Evolutionary conservation across 2,329 filamentous ascomycete genomes (phyloP), one percentile per base, ranked within the genome.

Genomic region (Claviceps arundinis): DNA sequence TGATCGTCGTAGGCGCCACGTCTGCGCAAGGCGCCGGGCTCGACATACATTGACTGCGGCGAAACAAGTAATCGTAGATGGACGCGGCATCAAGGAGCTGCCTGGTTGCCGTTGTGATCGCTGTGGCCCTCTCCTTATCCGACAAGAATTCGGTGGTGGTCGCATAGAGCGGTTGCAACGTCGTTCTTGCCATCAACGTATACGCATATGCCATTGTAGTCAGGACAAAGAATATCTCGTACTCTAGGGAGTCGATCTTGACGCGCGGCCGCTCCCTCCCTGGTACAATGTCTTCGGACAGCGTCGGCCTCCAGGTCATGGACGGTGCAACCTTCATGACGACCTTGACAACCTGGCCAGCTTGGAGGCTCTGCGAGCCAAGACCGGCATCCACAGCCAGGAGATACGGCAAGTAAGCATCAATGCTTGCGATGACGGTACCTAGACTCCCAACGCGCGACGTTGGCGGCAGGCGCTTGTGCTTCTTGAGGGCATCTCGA

Each of bases 271-370:
- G 71, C 60, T 88, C 82, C 24, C 80, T 81, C 1, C 80, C 77
- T 2, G 82, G 80, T 14, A 87, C 73, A 4, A 77, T 65, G n/a
- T 75, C 74, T 5, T 81, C 77, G 4, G 82, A 80, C 17, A 97
- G 72, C 0, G 86, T 91, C 5, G 88, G 81, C 40, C 90, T 82
- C 93, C 93, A 98, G 79, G 87, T 78, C 41, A 95, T 77, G 50
- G 80, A 75, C 42, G 81, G 81, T 2, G 72, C 66, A 22, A 73
- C 68, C 58, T 77, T 79, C 41, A 85, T 70, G n/a, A 82, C 75
- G 16, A 89, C 74, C 54, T 82, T 80, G 58, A 93, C 74, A 50
- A 80, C 74, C 59, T 89, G 84, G 7, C 76, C 76, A 7, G 60
- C 61, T 13, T 68, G 56, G 0, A 62, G 54, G 16, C 52, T 53